phyloP scores from a whole-genome alignment of 495 filamentous ascomycete species.

The Penicillium egyptiacum region DNA sequence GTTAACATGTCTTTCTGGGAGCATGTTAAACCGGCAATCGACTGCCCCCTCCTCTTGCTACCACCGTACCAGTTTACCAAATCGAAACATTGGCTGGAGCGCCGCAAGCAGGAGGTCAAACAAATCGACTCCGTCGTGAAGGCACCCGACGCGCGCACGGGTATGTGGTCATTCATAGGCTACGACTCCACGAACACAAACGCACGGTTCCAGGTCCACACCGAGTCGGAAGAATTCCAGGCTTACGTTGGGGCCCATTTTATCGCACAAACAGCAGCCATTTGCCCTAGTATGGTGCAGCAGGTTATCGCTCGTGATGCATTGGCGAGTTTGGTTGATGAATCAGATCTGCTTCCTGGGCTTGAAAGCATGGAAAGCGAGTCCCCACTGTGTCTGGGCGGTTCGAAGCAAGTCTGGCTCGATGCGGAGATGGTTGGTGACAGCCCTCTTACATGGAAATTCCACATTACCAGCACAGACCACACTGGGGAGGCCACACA shows the following conservation, averaged over 20 bases:
- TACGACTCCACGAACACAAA: background rate
- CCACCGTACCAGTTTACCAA: constrained; percentile 2
- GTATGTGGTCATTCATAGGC: background rate
- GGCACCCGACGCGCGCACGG: background rate
- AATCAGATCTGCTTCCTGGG: constrained; percentile 13
- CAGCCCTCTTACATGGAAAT: background rate
- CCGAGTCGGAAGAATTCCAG: background rate
- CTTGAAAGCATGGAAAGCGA: background rate
- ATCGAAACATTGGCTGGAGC: background rate
- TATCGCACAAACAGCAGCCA: constrained; percentile 49
- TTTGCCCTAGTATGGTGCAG: constrained; percentile 48
- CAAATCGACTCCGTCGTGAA: background rate
- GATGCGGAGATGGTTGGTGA: background rate
- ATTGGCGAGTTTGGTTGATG: constrained; percentile 35
- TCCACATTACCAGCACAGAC: background rate
- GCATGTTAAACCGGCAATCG: background rate
- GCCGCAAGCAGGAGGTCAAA: background rate
- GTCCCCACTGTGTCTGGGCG: background rate
- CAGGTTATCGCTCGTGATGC: constrained; percentile 50
- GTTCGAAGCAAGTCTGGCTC: background rate
- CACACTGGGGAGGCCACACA: background rate
- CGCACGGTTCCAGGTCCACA: background rate
- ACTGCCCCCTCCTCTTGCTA: background rate
- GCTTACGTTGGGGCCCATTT: constrained; percentile 28
- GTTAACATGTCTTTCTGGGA: background rate